Conservation (phyloP, 2,329 filamentous ascomycete species). For the Mycosphaerella arachidis region DNA sequence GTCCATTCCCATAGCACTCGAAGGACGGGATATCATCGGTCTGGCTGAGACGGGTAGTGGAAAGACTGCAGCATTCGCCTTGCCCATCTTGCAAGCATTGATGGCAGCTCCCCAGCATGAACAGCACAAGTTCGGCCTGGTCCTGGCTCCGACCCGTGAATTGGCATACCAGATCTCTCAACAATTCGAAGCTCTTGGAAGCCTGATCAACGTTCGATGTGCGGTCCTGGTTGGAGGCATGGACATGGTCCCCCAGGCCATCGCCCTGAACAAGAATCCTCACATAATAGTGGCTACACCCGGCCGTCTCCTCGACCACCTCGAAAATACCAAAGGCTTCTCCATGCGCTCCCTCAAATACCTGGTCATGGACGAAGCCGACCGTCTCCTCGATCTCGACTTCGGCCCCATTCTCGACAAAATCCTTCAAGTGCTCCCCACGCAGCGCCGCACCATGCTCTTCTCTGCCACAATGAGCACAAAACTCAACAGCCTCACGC, state of each 20-base stretch:
- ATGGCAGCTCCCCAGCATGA: conserved; percentile 65
- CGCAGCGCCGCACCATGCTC: conserved; percentile 73
- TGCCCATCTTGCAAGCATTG: conserved; percentile 86
- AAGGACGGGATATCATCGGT: conserved; percentile 83
- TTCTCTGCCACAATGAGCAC: conserved; percentile 93
- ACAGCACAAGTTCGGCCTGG: conserved; percentile 77
- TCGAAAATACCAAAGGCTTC: conserved; percentile 97
- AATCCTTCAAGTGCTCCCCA: conserved; percentile 81
- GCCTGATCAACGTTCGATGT: conserved; percentile 80
- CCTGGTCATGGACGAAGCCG: conserved; percentile 92
- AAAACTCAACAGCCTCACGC: conserved; percentile 87
- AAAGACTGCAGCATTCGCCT: conserved; percentile 91
- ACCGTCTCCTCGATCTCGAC: conserved; percentile 85
- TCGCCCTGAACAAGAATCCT: conserved; percentile 90
- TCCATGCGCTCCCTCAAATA: conserved; percentile 77
- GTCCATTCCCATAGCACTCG: conserved; percentile 74
- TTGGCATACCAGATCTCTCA: conserved; percentile 87
- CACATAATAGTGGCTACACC: conserved; percentile 92
- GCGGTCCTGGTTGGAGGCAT: conserved; percentile 81
- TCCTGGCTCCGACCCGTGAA: conserved; percentile 90
- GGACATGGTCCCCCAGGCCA: conserved; percentile 89
- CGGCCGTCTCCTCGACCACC: conserved; percentile 80
- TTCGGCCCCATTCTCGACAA: conserved; percentile 92
- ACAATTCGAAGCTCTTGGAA: conserved; percentile 80
- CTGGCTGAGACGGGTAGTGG: conserved; percentile 92